These are phyloP conservation scores for Podospora anserina DNA, from an alignment of 495 filamentous ascomycete genomes.

Conservation along the genomic window DNA sequence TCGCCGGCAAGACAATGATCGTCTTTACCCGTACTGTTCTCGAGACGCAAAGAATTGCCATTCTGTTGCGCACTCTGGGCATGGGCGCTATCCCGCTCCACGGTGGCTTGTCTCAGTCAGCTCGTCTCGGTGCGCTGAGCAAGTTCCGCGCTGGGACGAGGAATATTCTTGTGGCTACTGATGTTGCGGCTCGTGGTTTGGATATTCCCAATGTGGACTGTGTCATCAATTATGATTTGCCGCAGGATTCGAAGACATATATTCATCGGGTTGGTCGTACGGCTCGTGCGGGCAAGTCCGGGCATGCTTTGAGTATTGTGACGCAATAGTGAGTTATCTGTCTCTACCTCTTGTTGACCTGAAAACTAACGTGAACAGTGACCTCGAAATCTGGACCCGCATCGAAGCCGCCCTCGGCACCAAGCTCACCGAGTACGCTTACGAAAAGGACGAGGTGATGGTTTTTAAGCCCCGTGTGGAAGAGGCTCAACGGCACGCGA, in stretches of 20 bases:
- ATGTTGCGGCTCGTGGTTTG: constrained; percentile 89
- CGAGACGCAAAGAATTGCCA: constrained; percentile 79
- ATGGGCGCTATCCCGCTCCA: constrained; percentile 83
- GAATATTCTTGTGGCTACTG: constrained; percentile 89
- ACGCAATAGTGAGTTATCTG: constrained; percentile 65
- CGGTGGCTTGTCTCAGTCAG: constrained; percentile 80
- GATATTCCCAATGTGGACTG: constrained; percentile 92
- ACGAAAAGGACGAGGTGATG: constrained; percentile 81
- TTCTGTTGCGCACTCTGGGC: constrained; percentile 72
- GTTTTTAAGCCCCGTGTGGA: constrained; percentile 72
- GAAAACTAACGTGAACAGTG: constrained; percentile 34
- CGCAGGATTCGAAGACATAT: constrained; percentile 82
- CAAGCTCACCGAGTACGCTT: constrained; percentile 64
- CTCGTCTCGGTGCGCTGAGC: constrained; percentile 77
- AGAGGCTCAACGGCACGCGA: constrained; percentile 80
- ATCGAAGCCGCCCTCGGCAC: constrained; percentile 80
- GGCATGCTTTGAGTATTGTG: constrained; percentile 75
- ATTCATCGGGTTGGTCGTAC: constrained; percentile 94
- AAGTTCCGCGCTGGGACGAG: constrained; percentile 77
- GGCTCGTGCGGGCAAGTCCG: constrained; percentile 81
- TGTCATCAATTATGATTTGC: constrained; percentile 84
- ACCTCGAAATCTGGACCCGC: constrained; percentile 78
- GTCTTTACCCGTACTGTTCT: constrained; percentile 92
- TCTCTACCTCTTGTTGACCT: neutral
- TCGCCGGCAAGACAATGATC: constrained; percentile 76